Evolutionary conservation across 805 yeast genomes (phyloP).

Genomic region (Ogataea naganishii): DNA sequence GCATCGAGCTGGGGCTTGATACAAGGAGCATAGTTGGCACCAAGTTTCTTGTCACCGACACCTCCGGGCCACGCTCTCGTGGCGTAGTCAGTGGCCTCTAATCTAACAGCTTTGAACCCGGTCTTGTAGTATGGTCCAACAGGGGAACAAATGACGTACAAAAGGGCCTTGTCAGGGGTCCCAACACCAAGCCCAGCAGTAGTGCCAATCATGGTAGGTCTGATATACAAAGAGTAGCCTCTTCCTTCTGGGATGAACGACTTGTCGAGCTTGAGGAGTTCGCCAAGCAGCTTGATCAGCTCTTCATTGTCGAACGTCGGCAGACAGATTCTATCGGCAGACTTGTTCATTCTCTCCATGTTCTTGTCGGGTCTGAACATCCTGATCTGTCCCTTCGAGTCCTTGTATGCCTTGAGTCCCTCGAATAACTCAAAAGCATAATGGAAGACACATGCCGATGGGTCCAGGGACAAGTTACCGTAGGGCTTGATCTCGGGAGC

Average conservation of each 20-base stretch:
- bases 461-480: conserved; percentile 69
- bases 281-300: conserved; percentile 65
- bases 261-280: conserved; percentile 66
- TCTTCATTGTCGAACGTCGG: conserved; percentile 81
- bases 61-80: conserved; percentile 99
- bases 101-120: conserved; percentile 89
- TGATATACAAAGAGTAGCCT: conserved; percentile 86
- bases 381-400: conserved; percentile 55
- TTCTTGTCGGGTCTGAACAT: conserved; percentile 89
- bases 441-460: conserved; percentile 86
- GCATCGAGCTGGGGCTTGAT: conserved; percentile 86
- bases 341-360: conserved; percentile 83
- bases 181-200: conserved; percentile 82
- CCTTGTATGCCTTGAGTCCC: conserved; percentile 88
- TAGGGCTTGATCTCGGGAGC: conserved; percentile 85
- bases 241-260: conserved; percentile 74
- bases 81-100: conserved; percentile 93
- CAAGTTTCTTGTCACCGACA: conserved; percentile 90
- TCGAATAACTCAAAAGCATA: conserved; percentile 93
- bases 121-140: conserved; percentile 95
- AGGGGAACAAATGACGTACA: conserved; percentile 87
- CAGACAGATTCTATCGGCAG: conserved; percentile 82
- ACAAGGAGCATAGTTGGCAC: conserved; percentile 97
- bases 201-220: conserved; percentile 96
- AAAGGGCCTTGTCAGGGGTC: conserved; percentile 70